phyloP scores from a whole-genome alignment of 345 rosid genomes.

The Moricandia moricandioides region DNA sequence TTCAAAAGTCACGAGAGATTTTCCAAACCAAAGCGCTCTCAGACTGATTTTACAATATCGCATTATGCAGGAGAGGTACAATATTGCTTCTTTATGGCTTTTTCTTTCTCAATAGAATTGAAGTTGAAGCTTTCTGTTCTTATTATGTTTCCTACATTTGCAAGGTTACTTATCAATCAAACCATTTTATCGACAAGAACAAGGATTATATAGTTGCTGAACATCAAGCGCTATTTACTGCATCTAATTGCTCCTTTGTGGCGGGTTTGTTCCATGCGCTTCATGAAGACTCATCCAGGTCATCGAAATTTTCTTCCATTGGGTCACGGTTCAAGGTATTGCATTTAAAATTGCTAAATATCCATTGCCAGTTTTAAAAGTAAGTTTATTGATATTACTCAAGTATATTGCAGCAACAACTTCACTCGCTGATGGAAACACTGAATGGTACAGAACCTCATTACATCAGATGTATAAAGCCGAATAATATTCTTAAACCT shows the following conservation, averaged over 20 bases:
- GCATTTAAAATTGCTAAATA: constrained; percentile 19
- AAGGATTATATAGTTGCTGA: constrained; percentile 95
- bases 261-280: constrained; percentile 76
- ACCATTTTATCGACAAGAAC: constrained; percentile 85
- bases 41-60: constrained; percentile 76
- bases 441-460: constrained; percentile 89
- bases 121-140: constrained; percentile 11
- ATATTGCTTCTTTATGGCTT: constrained; percentile 4
- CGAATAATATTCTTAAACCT: constrained; percentile 85
- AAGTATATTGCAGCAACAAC: constrained; percentile 77
- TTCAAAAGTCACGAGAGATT: constrained; percentile 70
- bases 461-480: constrained; percentile 99
- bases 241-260: constrained; percentile 73
- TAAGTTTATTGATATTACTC: constrained; percentile 17
- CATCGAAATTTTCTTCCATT: constrained; percentile 94
- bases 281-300: constrained; percentile 80
- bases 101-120: not conserved
- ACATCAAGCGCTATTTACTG: constrained; percentile 83
- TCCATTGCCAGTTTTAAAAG: not conserved
- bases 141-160: constrained; percentile 16
- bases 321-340: constrained; percentile 88
- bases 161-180: constrained; percentile 77
- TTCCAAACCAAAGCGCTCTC: constrained; percentile 92
- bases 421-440: constrained; percentile 95
- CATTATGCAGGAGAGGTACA: constrained; percentile 95